Base-by-base conservation (phyloP, 2,329 filamentous ascomycete genomes). In the Alternaria longipes region DNA sequence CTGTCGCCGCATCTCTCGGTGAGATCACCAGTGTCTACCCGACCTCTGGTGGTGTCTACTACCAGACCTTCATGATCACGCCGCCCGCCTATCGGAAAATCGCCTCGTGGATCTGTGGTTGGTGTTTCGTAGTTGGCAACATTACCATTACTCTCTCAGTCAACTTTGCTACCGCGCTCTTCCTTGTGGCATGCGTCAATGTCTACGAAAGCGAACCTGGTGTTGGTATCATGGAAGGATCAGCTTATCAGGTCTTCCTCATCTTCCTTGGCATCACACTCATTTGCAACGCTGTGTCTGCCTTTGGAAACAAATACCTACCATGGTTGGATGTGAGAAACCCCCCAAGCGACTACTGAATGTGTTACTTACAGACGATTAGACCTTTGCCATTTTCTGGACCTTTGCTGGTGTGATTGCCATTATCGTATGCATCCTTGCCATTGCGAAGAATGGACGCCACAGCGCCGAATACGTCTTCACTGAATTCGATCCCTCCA, bases 141-240 rank as follows among this genome's bases (percentile, higher is more conserved):
- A 90, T 93, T 76, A 92, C 90, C 67, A 94, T 94, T 68, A 93
- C 91, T 0, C 83, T 93, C n/a, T 86, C 90, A n/a, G 90, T 93
- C 74, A 91, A 92, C 81, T 93, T 93, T 70, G 91, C 90, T 72
- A 85, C 84, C n/a, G 80, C 84, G 4, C 77, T 84, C 16, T 86
- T 87, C 76, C 75, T 86, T 52, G 79, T 85, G 65, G 83, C 81
- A 46, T 86, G 84, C 66, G 80, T 87, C 73, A 86, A 87, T 67
- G 81, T 87, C 56, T 87, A 86, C 70, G 81, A 83, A 62, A 74
- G 76, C 50, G 78, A 77, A 11, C 76, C 80, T 3, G 84, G 83
- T 16, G 78, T 81, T 22, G 81, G 81, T 18, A 79, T 84, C 70
- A 81, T 84, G 64, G 72, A 70, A 7, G 78, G 81, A 60, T 68